Conservation (phyloP, 768 basidiomycete species). For the Chalciporus piperatus region DNA sequence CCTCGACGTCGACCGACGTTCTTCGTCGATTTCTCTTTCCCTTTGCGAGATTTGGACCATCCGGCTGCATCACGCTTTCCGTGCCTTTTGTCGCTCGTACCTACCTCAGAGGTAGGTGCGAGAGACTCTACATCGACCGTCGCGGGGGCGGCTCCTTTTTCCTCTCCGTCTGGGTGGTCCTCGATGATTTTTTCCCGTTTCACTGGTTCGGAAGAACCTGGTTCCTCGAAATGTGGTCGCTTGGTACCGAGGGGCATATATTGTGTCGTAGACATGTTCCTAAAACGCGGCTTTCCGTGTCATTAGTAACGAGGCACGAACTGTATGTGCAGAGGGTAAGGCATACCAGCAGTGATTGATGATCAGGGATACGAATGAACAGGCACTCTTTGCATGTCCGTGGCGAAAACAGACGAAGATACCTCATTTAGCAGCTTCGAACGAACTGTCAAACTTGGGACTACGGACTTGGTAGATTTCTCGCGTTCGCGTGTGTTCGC, state of each 20-base stretch:
- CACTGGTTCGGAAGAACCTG: neutral
- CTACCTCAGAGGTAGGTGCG: neutral
- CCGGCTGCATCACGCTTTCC: constrained; percentile 29
- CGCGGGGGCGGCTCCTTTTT: neutral
- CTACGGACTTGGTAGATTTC: neutral
- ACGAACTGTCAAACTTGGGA: neutral
- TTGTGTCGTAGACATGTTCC: constrained; percentile 1
- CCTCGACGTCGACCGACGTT: constrained; percentile 41
- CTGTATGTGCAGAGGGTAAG: neutral
- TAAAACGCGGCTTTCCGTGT: constrained; percentile 1
- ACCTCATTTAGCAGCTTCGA: constrained; percentile 17
- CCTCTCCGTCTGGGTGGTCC: neutral
- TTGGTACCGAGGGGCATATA: constrained; percentile 6
- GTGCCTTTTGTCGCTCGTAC: neutral
- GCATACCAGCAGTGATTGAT: constrained; percentile 1
- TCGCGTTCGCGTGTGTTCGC: neutral
- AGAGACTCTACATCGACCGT: neutral
- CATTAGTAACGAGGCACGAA: neutral
- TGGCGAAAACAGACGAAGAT: constrained; percentile 10
- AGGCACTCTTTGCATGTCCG: constrained; percentile 8
- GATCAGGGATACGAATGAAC: neutral
- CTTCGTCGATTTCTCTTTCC: constrained; percentile 37
- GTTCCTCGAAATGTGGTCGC: constrained; percentile 1
- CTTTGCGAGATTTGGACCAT: constrained; percentile 32
- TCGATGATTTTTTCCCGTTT: constrained; percentile 17